Percentiles rank a stretch among this genome's conserved stretches.
Evolutionary conservation across 345 rosid species (phyloP).

Genomic region (Murraya paniculata): DNA sequence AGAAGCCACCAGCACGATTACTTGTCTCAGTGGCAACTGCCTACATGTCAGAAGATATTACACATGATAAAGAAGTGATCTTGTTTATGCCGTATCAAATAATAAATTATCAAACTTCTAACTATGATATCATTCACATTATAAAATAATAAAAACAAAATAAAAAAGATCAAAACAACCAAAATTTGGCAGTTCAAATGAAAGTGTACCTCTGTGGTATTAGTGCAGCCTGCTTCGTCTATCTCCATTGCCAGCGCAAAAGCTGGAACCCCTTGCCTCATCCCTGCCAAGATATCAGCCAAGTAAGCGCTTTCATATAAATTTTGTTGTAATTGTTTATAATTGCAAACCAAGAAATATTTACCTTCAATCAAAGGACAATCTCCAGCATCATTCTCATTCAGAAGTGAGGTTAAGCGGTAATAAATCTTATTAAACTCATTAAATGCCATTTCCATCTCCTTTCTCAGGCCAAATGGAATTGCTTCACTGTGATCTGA

Average conservation of each 20-base stretch:
- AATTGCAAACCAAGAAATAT: constrained; percentile 19
- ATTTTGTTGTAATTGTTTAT: constrained; percentile 11
- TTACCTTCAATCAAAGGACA: constrained; percentile 41
- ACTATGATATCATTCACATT: background rate
- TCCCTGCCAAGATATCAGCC: constrained; percentile 39
- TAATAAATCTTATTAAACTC: constrained; percentile 36
- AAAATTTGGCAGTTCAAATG: constrained; percentile 12
- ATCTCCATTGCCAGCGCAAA: constrained; percentile 30
- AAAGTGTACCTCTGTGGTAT: constrained; percentile 37
- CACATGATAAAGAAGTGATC: constrained; percentile 7
- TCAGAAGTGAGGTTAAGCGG: constrained; percentile 26
- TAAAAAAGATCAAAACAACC: background rate
- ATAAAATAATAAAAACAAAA: background rate
- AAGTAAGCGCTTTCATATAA: constrained; percentile 20
- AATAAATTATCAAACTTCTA: background rate
- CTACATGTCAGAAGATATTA: constrained; percentile 35
- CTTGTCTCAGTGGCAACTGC: constrained; percentile 36
- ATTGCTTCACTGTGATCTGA: constrained; percentile 16
- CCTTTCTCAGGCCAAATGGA: constrained; percentile 34
- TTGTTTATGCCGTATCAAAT: background rate
- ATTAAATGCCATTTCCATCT: constrained; percentile 34
- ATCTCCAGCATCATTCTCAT: constrained; percentile 29
- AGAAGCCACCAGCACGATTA: constrained; percentile 45
- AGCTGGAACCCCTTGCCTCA: constrained; percentile 30
- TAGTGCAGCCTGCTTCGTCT: constrained; percentile 29